These are phyloP conservation scores for Anethum foeniculum DNA, from an alignment of 140 eudicot species.

Conservation along the genomic window DNA sequence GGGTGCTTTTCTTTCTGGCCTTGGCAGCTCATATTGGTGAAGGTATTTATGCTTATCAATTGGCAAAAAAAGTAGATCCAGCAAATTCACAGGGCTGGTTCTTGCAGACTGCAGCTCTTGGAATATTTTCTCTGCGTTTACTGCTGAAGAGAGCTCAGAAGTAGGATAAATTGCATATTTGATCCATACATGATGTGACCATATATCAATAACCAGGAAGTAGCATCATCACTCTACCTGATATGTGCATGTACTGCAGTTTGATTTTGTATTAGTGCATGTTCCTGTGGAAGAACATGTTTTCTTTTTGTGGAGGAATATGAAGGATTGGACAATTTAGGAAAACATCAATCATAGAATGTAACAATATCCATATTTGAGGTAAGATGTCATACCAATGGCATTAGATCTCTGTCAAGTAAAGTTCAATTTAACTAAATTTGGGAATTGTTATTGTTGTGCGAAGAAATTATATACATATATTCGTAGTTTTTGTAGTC, in stretches of 20 bases:
- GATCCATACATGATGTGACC: background rate
- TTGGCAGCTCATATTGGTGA: constrained; percentile 61
- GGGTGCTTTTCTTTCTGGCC: constrained; percentile 34
- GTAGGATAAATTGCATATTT: background rate
- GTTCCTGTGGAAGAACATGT: background rate
- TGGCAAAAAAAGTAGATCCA: constrained; percentile 81
- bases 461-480: background rate
- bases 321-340: background rate
- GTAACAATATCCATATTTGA: background rate
- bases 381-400: background rate
- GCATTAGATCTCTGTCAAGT: background rate
- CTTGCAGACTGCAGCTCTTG: constrained; percentile 79
- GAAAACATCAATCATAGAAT: background rate
- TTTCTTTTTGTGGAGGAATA: background rate
- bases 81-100: constrained; percentile 73
- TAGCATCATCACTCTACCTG: background rate
- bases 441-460: background rate
- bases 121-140: constrained; percentile 57
- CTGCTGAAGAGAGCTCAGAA: constrained; percentile 53
- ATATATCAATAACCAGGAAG: background rate
- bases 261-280: background rate
- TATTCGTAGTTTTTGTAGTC: background rate
- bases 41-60: constrained; percentile 67
- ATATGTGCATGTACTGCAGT: background rate
- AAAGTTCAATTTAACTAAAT: too few relatives aligned